Evolutionary conservation across 2,329 filamentous ascomycete species (phyloP).

Genomic region (Aureobasidium sp.): DNA sequence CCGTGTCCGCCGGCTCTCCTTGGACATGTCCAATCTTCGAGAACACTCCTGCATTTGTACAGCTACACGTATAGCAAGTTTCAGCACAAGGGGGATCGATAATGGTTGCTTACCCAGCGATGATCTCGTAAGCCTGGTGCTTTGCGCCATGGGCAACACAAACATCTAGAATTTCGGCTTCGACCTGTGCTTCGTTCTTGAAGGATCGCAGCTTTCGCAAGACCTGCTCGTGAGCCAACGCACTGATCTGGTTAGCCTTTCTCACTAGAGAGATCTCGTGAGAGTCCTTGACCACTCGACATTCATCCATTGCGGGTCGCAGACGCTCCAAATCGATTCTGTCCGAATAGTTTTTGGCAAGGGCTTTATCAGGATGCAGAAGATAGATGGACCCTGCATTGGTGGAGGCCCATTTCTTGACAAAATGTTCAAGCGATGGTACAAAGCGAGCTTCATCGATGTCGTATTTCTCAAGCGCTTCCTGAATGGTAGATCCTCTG

Average conservation of each 20-base stretch:
- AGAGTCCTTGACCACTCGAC: constrained; percentile 72
- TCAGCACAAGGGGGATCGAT: neutral
- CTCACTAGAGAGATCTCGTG: constrained; percentile 81
- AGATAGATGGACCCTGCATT: constrained; percentile 27
- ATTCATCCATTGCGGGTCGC: constrained; percentile 67
- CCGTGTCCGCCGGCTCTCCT: neutral
- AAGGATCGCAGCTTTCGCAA: constrained; percentile 57
- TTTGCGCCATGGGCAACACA: constrained; percentile 69
- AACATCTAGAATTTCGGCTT: constrained; percentile 66
- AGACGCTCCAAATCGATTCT: constrained; percentile 33
- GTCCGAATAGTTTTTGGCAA: neutral
- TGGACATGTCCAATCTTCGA: neutral
- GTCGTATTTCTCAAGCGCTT: constrained; percentile 71
- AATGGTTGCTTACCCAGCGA: constrained; percentile 52
- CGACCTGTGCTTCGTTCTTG: constrained; percentile 72
- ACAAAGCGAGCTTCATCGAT: constrained; percentile 60
- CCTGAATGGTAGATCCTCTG: constrained; percentile 66
- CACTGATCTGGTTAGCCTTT: constrained; percentile 73
- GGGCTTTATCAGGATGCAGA: constrained; percentile 25
- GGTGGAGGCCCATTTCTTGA: constrained; percentile 27
- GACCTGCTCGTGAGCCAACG: constrained; percentile 68
- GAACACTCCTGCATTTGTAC: neutral
- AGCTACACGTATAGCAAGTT: neutral
- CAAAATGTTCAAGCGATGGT: constrained; percentile 25
- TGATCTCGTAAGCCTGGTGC: constrained; percentile 78